phyloP scores from a whole-genome alignment of 257 asterid species.

The Ophiorrhiza pumila region DNA sequence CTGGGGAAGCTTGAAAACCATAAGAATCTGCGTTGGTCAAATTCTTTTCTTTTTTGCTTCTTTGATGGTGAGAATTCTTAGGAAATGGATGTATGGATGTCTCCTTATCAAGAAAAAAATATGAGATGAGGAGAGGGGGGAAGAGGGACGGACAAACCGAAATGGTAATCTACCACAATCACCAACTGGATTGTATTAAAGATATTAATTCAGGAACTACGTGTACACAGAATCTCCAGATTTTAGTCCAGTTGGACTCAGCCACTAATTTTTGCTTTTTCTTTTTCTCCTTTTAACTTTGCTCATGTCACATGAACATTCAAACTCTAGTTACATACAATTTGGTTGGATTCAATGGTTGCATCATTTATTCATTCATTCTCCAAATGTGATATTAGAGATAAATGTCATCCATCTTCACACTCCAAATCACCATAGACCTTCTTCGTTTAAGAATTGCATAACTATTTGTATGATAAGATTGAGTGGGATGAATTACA shows the following conservation, averaged over 20 bases:
- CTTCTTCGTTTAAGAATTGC: no score
- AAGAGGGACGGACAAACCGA: constrained; percentile 22
- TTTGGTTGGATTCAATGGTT: no score
- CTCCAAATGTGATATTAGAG: no score
- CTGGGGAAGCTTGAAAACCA: neutral
- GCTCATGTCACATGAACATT: no score
- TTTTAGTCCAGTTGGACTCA: neutral
- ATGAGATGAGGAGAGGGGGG: neutral
- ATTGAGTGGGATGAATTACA: no score
- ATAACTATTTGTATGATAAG: no score
- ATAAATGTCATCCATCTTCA: no score
- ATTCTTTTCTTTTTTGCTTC: neutral
- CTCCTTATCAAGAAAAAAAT: neutral
- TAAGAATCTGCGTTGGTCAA: neutral
- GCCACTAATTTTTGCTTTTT: no score
- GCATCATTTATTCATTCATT: no score
- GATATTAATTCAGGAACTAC: constrained; percentile 18
- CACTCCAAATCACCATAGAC: no score
- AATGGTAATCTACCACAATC: neutral
- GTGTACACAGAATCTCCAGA: constrained; percentile 20
- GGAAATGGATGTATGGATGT: neutral
- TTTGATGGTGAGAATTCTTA: neutral
- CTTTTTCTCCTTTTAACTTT: no score
- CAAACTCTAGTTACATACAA: no score
- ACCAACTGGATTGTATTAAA: constrained; percentile 18